These are phyloP conservation scores for Golubevia pallescens DNA, from an alignment of 1,284 basidiomycete genomes.

Conservation along the genomic window DNA sequence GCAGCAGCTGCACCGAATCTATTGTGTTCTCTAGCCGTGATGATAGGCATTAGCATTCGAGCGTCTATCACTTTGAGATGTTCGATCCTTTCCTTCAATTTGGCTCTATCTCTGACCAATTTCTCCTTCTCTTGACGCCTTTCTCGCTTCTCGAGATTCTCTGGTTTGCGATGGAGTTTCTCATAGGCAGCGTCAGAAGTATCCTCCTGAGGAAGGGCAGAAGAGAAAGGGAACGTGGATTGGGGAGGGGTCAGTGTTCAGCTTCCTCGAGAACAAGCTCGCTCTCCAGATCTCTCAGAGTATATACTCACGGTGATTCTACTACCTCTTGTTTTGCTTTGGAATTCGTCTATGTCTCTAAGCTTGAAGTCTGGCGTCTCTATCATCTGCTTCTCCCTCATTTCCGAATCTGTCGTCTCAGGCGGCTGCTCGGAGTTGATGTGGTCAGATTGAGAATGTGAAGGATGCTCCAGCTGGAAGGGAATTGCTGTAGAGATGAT, in stretches of 20 bases:
- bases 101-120: slow-evolving; percentile 29
- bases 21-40: slow-evolving; percentile 32
- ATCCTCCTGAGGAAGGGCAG: slow-evolving; percentile 19
- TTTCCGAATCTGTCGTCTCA: too few relatives aligned
- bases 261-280: neutral
- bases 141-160: slow-evolving; percentile 38
- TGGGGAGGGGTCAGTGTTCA: neutral
- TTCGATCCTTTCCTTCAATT: slow-evolving; percentile 36
- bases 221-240: neutral
- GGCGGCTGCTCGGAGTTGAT: too few relatives aligned
- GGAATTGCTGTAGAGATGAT: slow-evolving; percentile 23
- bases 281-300: too few relatives aligned
- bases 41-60: slow-evolving; percentile 31
- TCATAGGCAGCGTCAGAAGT: slow-evolving; percentile 44
- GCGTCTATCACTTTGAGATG: slow-evolving; percentile 35
- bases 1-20: slow-evolving; percentile 10
- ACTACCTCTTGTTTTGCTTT: slow-evolving; percentile 42
- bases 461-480: slow-evolving; percentile 6
- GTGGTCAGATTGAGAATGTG: slow-evolving; percentile 12
- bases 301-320: slow-evolving; percentile 19
- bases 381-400: slow-evolving; percentile 18
- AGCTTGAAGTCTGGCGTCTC: slow-evolving; percentile 46
- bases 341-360: slow-evolving; percentile 34
- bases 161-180: slow-evolving; percentile 34
- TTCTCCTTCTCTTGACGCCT: slow-evolving; percentile 40